Evolutionary conservation across 2,329 filamentous ascomycete species (phyloP).

Genomic region (Calonectria fujianensis): DNA sequence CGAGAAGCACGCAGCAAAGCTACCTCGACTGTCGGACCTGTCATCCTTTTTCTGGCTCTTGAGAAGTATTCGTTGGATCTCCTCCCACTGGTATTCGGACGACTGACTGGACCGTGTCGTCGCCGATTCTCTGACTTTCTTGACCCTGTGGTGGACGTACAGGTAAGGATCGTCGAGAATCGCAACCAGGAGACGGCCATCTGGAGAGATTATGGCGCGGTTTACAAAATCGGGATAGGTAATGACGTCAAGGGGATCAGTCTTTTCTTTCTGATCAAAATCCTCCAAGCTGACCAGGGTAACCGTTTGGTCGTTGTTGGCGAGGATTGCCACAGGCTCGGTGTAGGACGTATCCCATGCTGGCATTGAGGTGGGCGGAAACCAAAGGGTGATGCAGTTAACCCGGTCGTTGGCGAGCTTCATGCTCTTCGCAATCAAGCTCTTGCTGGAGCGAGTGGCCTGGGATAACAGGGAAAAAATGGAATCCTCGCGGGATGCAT

Average conservation of each 20-base stretch:
- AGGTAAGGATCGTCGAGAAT: constrained; percentile 92
- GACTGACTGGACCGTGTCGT: constrained; percentile 51
- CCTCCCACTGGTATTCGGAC: constrained; percentile 69
- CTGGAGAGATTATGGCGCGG: constrained; percentile 93
- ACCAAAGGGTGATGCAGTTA: constrained; percentile 81
- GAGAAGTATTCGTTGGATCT: constrained; percentile 72
- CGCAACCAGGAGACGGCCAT: constrained; percentile 86
- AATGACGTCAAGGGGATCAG: constrained; percentile 80
- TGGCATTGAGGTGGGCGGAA: constrained; percentile 63
- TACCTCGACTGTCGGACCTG: constrained; percentile 75
- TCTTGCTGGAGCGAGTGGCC: constrained; percentile 64
- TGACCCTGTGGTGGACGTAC: constrained; percentile 83
- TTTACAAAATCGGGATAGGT: constrained; percentile 91
- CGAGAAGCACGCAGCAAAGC: constrained; percentile 87
- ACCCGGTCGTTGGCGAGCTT: constrained; percentile 77
- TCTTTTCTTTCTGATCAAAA: constrained; percentile 65
- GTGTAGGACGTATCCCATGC: constrained; percentile 64
- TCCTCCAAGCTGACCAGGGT: constrained; percentile 86
- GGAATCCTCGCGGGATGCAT: constrained; percentile 59
- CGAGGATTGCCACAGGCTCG: constrained; percentile 80
- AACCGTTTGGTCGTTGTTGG: constrained; percentile 95
- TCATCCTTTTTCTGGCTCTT: constrained; percentile 75
- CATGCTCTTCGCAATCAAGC: constrained; percentile 69
- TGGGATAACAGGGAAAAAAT: constrained; percentile 62
- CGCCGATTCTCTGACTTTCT: constrained; percentile 58